Conservation (phyloP, 2,329 filamentous ascomycete species). For the Boeremia exigua region DNA sequence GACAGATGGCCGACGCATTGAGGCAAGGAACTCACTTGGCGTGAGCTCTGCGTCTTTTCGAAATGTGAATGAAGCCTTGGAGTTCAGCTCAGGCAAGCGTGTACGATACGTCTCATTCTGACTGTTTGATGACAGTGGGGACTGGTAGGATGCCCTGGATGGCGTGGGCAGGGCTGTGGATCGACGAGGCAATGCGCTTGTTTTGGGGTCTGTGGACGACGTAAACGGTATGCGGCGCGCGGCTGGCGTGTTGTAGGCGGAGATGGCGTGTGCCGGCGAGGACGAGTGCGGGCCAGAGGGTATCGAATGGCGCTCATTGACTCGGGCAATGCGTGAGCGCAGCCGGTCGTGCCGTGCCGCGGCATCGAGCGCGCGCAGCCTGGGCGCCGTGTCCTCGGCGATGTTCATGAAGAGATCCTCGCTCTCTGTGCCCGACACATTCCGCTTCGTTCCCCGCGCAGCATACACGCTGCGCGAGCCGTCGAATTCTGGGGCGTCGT, state of each 20-base stretch:
- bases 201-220: conserved; percentile 31
- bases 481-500: conserved; percentile 42
- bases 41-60: conserved; percentile 39
- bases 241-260: conserved; percentile 33
- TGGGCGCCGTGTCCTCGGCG: conserved; percentile 46
- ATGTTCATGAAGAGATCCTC: conserved; percentile 54
- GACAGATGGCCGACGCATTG: conserved; percentile 42
- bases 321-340: conserved; percentile 47
- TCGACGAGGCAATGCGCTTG: conserved; percentile 35
- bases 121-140: conserved; percentile 36
- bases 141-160: conserved; percentile 32
- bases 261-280: conserved; percentile 30
- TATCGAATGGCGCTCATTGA: conserved; percentile 44
- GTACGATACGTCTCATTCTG: conserved; percentile 31
- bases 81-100: conserved; percentile 36
- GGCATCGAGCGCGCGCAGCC: conserved; percentile 32
- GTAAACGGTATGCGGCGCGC: conserved; percentile 36
- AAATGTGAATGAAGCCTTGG: conserved; percentile 37
- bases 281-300: conserved; percentile 39
- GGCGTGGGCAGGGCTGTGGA: conserved; percentile 41
- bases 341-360: conserved; percentile 33
- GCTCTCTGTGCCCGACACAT: conserved; percentile 13
- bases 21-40: conserved; percentile 44
- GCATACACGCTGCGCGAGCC: conserved; percentile 29
- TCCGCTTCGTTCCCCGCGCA: conserved; percentile 23